phyloP scores from a whole-genome alignment of 2,329 filamentous ascomycete species.

The Emmonsiellopsis sp. region DNA sequence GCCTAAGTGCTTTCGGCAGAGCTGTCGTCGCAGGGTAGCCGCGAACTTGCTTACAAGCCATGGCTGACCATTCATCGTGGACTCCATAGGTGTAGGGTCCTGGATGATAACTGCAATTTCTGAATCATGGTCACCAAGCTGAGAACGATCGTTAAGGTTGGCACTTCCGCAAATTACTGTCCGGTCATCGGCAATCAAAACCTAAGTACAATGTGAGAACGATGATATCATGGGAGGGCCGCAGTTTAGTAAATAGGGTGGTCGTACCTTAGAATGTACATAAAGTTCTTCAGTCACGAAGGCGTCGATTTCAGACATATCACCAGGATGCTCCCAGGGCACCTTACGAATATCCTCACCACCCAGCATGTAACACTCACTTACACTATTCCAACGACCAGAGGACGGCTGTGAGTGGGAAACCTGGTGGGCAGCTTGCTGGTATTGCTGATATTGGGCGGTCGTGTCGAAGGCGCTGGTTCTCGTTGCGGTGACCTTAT shows the following conservation, averaged over 20 bases:
- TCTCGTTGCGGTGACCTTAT: slow-evolving; percentile 35
- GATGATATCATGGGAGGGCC: slow-evolving; percentile 21
- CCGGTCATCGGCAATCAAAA: slow-evolving; percentile 71
- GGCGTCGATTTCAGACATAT: slow-evolving; percentile 70
- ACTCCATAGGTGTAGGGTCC: slow-evolving; percentile 61
- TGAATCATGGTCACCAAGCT: slow-evolving; percentile 75
- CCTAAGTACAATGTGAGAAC: slow-evolving; percentile 44
- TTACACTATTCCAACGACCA: slow-evolving; percentile 48
- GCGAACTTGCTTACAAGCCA: slow-evolving; percentile 70
- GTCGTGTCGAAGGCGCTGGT: slow-evolving; percentile 30
- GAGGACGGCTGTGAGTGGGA: slow-evolving; percentile 34
- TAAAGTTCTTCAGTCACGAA: slow-evolving; percentile 95
- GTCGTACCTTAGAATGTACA: slow-evolving; percentile 66
- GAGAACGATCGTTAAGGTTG: slow-evolving; percentile 63
- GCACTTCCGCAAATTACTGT: slow-evolving; percentile 73
- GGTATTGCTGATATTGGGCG: slow-evolving; percentile 58
- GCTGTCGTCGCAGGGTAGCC: slow-evolving; percentile 67
- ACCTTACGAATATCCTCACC: slow-evolving; percentile 58
- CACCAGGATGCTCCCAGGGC: slow-evolving; percentile 61
- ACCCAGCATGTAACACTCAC: slow-evolving; percentile 74
- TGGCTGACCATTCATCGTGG: slow-evolving; percentile 62
- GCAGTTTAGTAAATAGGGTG: neutral
- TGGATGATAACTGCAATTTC: slow-evolving; percentile 88
- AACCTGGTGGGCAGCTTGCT: slow-evolving; percentile 54
- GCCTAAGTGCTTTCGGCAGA: slow-evolving; percentile 87